phyloP scores from a whole-genome alignment of 1,284 basidiomycete genomes.

The Pseudozyma thailandica region DNA sequence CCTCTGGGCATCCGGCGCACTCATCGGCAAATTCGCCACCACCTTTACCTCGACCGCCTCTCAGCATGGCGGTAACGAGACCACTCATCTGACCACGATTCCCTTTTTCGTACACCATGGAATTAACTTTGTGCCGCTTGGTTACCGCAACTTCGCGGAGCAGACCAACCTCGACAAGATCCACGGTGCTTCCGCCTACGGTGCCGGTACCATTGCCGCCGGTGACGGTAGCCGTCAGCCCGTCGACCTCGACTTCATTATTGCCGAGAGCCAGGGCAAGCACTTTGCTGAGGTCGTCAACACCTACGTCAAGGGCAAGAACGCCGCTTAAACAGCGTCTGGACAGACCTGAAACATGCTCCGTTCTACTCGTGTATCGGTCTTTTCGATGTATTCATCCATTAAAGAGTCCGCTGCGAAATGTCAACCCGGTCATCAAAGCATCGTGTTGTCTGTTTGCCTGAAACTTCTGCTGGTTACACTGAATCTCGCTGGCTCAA shows the following conservation, averaged over 20 bases:
- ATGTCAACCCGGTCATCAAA: too few relatives aligned
- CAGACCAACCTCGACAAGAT: constrained; percentile 43
- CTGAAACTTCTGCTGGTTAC: too few relatives aligned
- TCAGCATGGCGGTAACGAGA: constrained; percentile 69
- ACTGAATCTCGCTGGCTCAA: too few relatives aligned
- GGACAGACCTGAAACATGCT: too few relatives aligned
- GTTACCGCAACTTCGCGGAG: constrained; percentile 30
- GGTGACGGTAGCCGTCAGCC: constrained; percentile 53
- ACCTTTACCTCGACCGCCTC: constrained; percentile 75
- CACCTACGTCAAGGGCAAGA: constrained; percentile 53
- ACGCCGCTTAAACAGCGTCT: constrained; percentile 22
- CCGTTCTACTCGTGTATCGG: too few relatives aligned
- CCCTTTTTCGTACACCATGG: constrained; percentile 61
- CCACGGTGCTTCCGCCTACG: constrained; percentile 46
- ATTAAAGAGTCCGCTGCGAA: too few relatives aligned
- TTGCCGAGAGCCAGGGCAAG: constrained; percentile 51
- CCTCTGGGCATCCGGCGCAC: constrained; percentile 77
- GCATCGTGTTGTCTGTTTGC: too few relatives aligned
- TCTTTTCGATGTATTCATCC: too few relatives aligned
- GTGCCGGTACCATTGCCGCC: constrained; percentile 53
- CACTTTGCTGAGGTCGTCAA: constrained; percentile 51
- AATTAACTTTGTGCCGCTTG: constrained; percentile 51
- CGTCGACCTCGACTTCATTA: constrained; percentile 33
- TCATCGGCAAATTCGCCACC: constrained; percentile 81
- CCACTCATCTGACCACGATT: constrained; percentile 57